Evolutionary conservation across 257 asterid genomes (phyloP).

Genomic region (Fraxinus anomala): DNA sequence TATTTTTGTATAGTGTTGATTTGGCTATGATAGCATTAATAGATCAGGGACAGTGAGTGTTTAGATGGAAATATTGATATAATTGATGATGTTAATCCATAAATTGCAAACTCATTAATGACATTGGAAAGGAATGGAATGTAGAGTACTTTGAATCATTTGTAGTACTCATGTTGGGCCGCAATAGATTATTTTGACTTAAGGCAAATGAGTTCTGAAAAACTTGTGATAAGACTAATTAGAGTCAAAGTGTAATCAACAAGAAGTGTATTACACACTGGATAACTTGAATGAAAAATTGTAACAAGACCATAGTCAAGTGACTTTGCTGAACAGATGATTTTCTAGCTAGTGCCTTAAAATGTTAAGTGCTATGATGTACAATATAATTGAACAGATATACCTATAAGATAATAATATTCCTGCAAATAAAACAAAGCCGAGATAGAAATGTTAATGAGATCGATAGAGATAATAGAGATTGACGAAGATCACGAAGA

Average conservation of each 20-base stretch:
- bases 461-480: too few relatives aligned
- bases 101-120: conserved; percentile 13
- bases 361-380: not conserved
- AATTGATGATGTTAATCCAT: conserved; percentile 11
- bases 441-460: not conserved
- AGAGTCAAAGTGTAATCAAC: not conserved
- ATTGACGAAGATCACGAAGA: too few relatives aligned
- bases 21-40: conserved; percentile 12
- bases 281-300: not conserved
- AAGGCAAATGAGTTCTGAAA: not conserved
- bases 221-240: not conserved
- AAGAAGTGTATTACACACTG: not conserved
- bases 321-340: not conserved
- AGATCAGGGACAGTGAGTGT: not conserved
- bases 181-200: not conserved
- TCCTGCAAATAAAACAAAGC: not conserved
- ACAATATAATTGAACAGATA: not conserved
- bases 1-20: conserved; percentile 18
- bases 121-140: not conserved
- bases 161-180: not conserved
- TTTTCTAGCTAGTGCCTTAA: not conserved
- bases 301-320: not conserved
- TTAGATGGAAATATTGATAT: conserved; percentile 15
- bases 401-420: not conserved
- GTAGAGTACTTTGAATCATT: not conserved